A percentile compares a stretch with the other conserved stretches of the same genome.
phyloP scores from a whole-genome alignment of 2,329 filamentous ascomycete genomes.

The Aspergillus melleus region DNA sequence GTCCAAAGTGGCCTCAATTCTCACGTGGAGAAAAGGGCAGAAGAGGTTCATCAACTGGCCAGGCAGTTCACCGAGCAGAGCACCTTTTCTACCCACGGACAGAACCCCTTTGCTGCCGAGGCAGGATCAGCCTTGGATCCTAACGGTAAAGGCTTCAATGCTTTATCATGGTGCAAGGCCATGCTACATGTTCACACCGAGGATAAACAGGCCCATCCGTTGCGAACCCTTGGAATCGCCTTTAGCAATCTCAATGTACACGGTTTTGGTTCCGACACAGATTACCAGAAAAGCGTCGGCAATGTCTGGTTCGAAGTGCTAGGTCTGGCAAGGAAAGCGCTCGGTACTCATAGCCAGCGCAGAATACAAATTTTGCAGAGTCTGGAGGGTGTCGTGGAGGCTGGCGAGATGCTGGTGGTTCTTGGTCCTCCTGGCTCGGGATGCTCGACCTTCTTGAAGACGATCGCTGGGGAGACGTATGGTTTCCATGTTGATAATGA shows the following conservation, averaged over 20 bases:
- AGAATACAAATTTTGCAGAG: constrained; percentile 55
- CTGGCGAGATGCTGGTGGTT: constrained; percentile 52
- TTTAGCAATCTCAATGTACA: constrained; percentile 42
- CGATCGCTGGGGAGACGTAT: constrained; percentile 74
- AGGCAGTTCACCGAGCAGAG: constrained; percentile 6
- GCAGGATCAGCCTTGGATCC: constrained; percentile 37
- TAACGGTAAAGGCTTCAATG: constrained; percentile 35
- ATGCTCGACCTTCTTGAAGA: constrained; percentile 79
- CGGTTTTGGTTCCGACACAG: constrained; percentile 37
- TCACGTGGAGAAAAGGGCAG: neutral
- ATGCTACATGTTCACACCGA: constrained; percentile 37
- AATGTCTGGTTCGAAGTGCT: neutral
- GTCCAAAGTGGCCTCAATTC: neutral
- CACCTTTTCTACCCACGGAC: neutral
- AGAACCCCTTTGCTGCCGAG: constrained; percentile 5
- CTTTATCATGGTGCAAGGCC: constrained; percentile 40
- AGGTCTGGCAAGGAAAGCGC: neutral
- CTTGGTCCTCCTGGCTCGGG: constrained; percentile 43
- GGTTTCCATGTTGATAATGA: constrained; percentile 68
- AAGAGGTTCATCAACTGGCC: constrained; percentile 3
- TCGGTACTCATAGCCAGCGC: neutral
- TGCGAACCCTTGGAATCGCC: constrained; percentile 33
- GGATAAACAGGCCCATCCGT: constrained; percentile 39
- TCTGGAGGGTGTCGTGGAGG: constrained; percentile 58
- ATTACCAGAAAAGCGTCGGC: constrained; percentile 28